phyloP scores from a whole-genome alignment of 495 filamentous ascomycete genomes.

The Aspergillus haitiensis region DNA sequence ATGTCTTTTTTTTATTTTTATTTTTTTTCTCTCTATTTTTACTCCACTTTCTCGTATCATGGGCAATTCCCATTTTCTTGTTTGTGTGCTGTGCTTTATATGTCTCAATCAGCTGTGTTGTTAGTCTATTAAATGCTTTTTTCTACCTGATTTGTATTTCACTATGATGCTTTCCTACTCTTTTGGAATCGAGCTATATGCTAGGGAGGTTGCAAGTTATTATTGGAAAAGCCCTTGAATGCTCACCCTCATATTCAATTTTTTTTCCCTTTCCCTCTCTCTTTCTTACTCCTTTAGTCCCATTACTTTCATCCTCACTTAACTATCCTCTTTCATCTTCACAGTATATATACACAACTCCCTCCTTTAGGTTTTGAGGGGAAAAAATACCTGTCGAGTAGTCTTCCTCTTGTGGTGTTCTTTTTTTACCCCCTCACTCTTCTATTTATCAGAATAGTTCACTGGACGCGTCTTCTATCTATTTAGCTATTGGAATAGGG shows the following conservation, averaged over 20 bases:
- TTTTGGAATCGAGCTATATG: slow-evolving; percentile 6
- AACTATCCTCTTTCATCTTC: neutral
- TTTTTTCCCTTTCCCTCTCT: slow-evolving; percentile 9
- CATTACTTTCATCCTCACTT: too few relatives aligned
- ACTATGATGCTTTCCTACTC: neutral
- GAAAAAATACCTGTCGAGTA: too few relatives aligned
- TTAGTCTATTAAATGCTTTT: slow-evolving; percentile 6
- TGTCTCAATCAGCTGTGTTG: neutral
- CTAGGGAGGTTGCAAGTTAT: neutral
- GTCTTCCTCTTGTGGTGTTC: neutral
- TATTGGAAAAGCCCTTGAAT: slow-evolving; percentile 5
- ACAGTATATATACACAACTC: too few relatives aligned
- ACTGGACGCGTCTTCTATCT: too few relatives aligned
- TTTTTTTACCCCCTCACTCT: too few relatives aligned
- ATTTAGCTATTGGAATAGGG: too few relatives aligned
- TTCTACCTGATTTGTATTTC: slow-evolving; percentile 9
- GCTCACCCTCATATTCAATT: slow-evolving; percentile 1
- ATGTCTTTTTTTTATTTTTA: neutral
- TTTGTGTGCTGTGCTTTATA: neutral
- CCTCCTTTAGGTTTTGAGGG: too few relatives aligned
- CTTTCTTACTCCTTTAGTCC: too few relatives aligned
- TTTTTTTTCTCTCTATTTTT: neutral
- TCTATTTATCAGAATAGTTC: too few relatives aligned
- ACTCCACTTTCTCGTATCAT: neutral
- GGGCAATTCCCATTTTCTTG: neutral